Evolutionary conservation across 331 rosid species (phyloP).

Genomic region (Rosa hybrid): DNA sequence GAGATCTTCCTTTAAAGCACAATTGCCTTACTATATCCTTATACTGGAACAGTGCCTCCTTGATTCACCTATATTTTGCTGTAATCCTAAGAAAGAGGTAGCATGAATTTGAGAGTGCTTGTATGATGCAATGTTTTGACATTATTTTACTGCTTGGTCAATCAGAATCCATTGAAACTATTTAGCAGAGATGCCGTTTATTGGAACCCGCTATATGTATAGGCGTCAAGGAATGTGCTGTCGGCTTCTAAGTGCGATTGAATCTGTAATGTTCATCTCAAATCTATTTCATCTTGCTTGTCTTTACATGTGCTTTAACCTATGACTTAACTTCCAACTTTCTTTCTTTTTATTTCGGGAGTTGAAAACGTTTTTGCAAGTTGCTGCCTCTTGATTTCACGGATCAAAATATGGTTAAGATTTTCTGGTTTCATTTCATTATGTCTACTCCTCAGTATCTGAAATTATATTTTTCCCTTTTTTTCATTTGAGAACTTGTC

Average conservation of each 20-base stretch:
- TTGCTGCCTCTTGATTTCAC: neutral
- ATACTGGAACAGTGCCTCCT: neutral
- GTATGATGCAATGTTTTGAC: constrained; percentile 7
- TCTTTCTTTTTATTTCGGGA: neutral
- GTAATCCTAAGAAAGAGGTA: neutral
- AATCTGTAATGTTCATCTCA: constrained; percentile 54
- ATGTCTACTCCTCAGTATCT: neutral
- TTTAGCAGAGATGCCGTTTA: constrained; percentile 95
- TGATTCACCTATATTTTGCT: neutral
- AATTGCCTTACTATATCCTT: neutral
- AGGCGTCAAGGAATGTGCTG: constrained; percentile 98
- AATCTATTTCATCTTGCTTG: neutral
- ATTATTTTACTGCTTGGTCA: constrained; percentile 25
- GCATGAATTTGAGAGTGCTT: neutral
- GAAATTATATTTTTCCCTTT: neutral
- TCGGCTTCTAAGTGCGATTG: constrained; percentile 75
- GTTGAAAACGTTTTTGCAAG: neutral
- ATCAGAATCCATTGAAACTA: constrained; percentile 81
- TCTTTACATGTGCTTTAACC: neutral
- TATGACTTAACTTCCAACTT: neutral
- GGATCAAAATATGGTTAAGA: neutral
- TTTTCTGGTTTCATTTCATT: neutral
- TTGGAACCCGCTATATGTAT: constrained; percentile 87
- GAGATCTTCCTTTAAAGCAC: neutral
- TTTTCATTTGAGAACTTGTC: neutral